Conservation (phyloP, 2,329 filamentous ascomycete species). For the Aspergillus japonicus region DNA sequence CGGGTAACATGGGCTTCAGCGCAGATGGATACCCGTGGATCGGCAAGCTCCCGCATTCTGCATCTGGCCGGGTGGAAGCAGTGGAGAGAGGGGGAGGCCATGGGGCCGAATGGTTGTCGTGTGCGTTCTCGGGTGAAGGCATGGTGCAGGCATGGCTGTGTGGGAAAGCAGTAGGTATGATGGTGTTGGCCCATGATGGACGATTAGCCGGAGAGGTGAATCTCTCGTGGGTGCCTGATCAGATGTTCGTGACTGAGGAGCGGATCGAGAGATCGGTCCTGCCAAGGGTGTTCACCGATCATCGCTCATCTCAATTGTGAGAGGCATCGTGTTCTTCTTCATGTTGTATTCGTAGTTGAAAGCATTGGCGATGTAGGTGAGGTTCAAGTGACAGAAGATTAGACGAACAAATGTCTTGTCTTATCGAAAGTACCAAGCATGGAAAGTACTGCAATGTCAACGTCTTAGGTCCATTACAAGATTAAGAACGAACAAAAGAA, state of each 20-base stretch:
- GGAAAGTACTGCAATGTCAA: no score
- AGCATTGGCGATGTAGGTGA: no score
- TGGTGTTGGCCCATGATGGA: slow-evolving; percentile 23
- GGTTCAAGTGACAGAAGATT: no score
- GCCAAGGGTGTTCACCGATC: not conserved
- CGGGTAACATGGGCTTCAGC: slow-evolving; percentile 51
- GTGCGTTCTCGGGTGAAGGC: slow-evolving; percentile 31
- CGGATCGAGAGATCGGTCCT: slow-evolving; percentile 20
- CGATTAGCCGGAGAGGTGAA: slow-evolving; percentile 9
- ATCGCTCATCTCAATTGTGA: not conserved
- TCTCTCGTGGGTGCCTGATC: slow-evolving; percentile 31
- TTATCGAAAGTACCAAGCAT: no score
- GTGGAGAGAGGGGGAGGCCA: not conserved
- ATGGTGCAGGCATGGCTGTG: slow-evolving; percentile 35
- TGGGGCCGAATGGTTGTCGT: slow-evolving; percentile 29
- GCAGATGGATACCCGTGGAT: slow-evolving; percentile 54
- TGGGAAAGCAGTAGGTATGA: slow-evolving; percentile 28
- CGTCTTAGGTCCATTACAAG: no score
- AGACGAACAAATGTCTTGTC: no score
- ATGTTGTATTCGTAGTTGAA: no score
- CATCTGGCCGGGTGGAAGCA: slow-evolving; percentile 11
- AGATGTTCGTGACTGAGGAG: slow-evolving; percentile 28
- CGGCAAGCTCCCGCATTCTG: slow-evolving; percentile 36
- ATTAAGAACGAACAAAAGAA: no score
- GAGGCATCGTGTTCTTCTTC: not conserved